Conservation (phyloP, 106 monocot genomes). For the Dioscorea alata region DNA sequence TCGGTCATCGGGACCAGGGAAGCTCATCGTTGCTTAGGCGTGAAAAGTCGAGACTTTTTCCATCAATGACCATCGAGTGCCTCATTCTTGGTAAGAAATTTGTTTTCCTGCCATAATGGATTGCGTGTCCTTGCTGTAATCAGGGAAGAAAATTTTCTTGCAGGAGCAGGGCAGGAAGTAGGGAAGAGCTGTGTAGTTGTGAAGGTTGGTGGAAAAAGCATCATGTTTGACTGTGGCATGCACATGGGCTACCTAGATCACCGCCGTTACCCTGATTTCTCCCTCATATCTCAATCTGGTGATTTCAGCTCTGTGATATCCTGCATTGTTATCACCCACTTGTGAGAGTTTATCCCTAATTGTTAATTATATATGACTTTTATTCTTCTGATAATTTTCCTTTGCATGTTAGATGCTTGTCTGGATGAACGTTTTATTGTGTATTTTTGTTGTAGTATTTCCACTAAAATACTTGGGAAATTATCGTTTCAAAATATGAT, state of each 20-base stretch:
- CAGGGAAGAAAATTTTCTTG: too few relatives aligned
- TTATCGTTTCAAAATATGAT: too few relatives aligned
- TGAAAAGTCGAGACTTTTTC: neutral
- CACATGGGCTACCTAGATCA: conserved; percentile 84
- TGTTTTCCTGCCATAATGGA: neutral
- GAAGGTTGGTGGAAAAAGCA: conserved; percentile 65
- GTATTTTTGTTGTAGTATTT: too few relatives aligned
- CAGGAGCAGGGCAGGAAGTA: conserved; percentile 96
- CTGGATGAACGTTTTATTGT: too few relatives aligned
- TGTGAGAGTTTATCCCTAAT: conserved; percentile 18
- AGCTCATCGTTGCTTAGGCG: too few relatives aligned
- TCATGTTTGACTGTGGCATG: conserved; percentile 99
- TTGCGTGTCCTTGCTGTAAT: neutral
- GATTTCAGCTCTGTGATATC: conserved; percentile 57
- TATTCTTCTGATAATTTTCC: too few relatives aligned
- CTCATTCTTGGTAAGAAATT: conserved; percentile 53
- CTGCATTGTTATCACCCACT: conserved; percentile 91
- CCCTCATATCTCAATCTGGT: conserved; percentile 43
- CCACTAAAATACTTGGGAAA: too few relatives aligned
- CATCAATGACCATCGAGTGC: conserved; percentile 74
- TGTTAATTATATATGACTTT: too few relatives aligned
- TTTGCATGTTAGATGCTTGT: too few relatives aligned
- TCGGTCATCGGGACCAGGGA: too few relatives aligned
- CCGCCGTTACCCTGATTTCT: conserved; percentile 82
- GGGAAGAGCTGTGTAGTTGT: conserved; percentile 97